Evolutionary conservation across 1,284 basidiomycete species (phyloP).

Genomic region (Marasmius tenuissimus): DNA sequence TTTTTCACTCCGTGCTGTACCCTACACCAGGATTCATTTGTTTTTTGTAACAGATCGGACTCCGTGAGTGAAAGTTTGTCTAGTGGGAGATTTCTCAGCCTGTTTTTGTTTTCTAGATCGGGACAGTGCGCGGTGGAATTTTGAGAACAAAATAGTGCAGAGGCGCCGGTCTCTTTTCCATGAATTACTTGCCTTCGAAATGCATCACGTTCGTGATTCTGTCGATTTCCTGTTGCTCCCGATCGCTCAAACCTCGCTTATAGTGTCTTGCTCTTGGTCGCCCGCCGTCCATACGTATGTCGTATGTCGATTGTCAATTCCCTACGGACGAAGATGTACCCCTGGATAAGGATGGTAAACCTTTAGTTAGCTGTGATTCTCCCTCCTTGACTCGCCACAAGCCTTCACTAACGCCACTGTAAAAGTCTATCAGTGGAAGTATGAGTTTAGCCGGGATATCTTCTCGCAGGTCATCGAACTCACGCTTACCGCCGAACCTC

Average conservation of each 20-base stretch:
- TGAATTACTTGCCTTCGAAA: constrained; percentile 53
- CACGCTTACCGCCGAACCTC: constrained; percentile 49
- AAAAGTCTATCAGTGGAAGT: constrained; percentile 47
- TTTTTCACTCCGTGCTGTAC: background rate
- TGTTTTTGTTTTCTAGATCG: constrained; percentile 43
- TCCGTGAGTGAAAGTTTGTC: constrained; percentile 40
- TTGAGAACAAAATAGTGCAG: constrained; percentile 53
- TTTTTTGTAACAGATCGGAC: constrained; percentile 42
- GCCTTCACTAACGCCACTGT: background rate
- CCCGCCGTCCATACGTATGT: constrained; percentile 53
- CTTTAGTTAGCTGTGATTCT: constrained; percentile 47
- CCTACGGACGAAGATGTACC: constrained; percentile 48
- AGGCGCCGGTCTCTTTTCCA: constrained; percentile 57
- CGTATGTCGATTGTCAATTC: constrained; percentile 59
- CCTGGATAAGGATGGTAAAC: constrained; percentile 47
- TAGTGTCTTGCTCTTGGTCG: constrained; percentile 55
- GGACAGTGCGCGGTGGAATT: constrained; percentile 57
- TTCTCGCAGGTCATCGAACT: constrained; percentile 48
- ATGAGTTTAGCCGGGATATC: constrained; percentile 49
- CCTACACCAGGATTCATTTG: constrained; percentile 11
- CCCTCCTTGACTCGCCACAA: background rate
- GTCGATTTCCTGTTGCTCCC: background rate
- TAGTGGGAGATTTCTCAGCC: background rate
- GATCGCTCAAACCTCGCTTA: constrained; percentile 4
- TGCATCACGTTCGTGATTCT: constrained; percentile 41